A percentile compares a stretch with the other conserved stretches of the same genome.
Conservation (phyloP, 2,329 filamentous ascomycete genomes). For the Fusarium keratoplasticum region DNA sequence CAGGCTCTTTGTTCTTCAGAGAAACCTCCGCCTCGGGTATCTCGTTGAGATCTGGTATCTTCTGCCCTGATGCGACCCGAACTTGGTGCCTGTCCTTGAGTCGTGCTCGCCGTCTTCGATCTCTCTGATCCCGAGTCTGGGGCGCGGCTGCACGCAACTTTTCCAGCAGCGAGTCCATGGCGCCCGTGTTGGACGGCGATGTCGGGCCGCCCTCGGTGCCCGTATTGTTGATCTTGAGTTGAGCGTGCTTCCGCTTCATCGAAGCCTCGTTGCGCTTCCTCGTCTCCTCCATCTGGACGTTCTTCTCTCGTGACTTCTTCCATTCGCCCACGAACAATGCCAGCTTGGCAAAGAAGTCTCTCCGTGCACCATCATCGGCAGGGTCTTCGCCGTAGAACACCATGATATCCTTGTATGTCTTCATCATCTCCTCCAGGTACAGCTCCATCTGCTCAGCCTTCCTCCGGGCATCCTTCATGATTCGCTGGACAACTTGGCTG, state of each 20-base stretch:
- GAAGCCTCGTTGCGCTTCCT: slow-evolving; percentile 88
- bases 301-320: slow-evolving; percentile 97
- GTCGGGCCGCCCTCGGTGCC: slow-evolving; percentile 63
- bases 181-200: slow-evolving; percentile 81
- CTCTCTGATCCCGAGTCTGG: slow-evolving; percentile 87
- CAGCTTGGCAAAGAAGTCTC: slow-evolving; percentile 96
- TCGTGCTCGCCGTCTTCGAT: slow-evolving; percentile 85
- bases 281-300: slow-evolving; percentile 83
- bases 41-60: slow-evolving; percentile 79
- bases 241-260: slow-evolving; percentile 89
- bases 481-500: slow-evolving; percentile 87
- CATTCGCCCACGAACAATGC: slow-evolving; percentile 91
- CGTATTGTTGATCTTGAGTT: slow-evolving; percentile 70
- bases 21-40: slow-evolving; percentile 65
- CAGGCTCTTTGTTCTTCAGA: slow-evolving; percentile 49
- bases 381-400: slow-evolving; percentile 96
- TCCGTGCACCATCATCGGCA: slow-evolving; percentile 88
- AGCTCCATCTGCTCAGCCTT: slow-evolving; percentile 97
- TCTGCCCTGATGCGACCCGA: slow-evolving; percentile 87
- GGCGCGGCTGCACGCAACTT: slow-evolving; percentile 94
- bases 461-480: slow-evolving; percentile 95
- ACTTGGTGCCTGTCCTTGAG: slow-evolving; percentile 93
- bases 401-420: slow-evolving; percentile 95
- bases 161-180: slow-evolving; percentile 95
- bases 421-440: slow-evolving; percentile 92